Percentiles rank a stretch among this genome's conserved stretches.
phyloP scores from a whole-genome alignment of 2,329 filamentous ascomycete genomes.

The Ceratocystis variospora region DNA sequence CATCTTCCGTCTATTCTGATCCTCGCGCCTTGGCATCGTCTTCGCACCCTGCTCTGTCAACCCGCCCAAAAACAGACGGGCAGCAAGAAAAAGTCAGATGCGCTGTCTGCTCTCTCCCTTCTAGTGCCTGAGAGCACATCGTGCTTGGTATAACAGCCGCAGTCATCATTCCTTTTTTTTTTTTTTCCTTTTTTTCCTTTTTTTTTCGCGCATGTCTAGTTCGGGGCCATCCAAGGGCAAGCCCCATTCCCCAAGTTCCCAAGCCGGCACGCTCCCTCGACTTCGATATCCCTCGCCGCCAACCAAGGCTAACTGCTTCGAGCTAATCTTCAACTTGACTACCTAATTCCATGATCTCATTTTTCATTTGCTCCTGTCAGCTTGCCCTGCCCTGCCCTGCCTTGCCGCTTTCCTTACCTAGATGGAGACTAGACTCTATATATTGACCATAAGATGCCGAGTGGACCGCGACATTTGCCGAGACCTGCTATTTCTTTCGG shows the following conservation, averaged over 20 bases:
- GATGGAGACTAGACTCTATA: neutral
- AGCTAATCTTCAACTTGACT: neutral
- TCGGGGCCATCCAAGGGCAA: neutral
- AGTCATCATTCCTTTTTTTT: neutral
- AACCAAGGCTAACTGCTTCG: neutral
- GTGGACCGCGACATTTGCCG: neutral
- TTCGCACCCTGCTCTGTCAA: neutral
- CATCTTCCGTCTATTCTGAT: neutral
- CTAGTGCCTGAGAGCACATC: neutral
- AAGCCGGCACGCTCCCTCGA: neutral
- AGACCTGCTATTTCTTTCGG: constrained; percentile 3
- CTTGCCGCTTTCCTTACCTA: neutral
- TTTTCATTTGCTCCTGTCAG: neutral
- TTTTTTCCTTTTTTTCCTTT: neutral
- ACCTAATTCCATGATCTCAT: neutral
- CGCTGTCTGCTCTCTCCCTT: neutral
- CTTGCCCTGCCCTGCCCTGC: neutral
- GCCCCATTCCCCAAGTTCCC: neutral
- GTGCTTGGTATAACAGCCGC: neutral
- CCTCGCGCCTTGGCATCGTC: neutral
- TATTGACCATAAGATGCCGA: neutral
- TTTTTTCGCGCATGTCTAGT: neutral
- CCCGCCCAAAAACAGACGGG: neutral
- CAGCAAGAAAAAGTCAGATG: neutral
- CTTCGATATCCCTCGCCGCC: neutral